Conservation (phyloP, 1,284 basidiomycete species). For the Marasmius sp. region DNA sequence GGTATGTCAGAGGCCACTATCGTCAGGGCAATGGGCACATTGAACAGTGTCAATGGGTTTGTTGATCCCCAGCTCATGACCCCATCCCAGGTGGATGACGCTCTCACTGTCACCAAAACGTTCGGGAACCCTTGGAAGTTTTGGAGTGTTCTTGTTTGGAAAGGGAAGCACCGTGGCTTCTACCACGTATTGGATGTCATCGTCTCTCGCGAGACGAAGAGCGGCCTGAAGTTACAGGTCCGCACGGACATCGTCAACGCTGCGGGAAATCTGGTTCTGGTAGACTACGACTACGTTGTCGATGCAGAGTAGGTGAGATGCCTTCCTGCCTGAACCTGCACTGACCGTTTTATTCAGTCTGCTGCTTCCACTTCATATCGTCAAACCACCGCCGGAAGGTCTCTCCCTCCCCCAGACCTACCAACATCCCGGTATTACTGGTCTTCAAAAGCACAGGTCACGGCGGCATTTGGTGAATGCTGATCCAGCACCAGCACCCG, state of each 20-base stretch:
- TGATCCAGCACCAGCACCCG: not conserved
- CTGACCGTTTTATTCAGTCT: not conserved
- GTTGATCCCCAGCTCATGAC: not conserved
- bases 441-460: not conserved
- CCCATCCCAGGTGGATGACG: not conserved
- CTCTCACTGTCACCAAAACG: not conserved
- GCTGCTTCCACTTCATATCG: not conserved
- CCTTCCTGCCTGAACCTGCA: not conserved
- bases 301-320: not conserved
- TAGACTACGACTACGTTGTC: not conserved
- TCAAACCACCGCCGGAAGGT: not conserved
- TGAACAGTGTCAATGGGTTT: not conserved
- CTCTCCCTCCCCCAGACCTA: not conserved
- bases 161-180: not conserved
- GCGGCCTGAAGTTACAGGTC: not conserved
- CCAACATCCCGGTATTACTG: not conserved
- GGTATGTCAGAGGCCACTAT: not conserved
- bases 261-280: not conserved
- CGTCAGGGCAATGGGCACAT: not conserved
- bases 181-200: not conserved
- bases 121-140: not conserved
- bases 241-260: not conserved
- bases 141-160: not conserved
- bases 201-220: not conserved
- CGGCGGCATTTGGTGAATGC: not conserved